These are phyloP conservation scores for Orychophragmus violaceus DNA, from an alignment of 345 rosid genomes.

Conservation along the genomic window DNA sequence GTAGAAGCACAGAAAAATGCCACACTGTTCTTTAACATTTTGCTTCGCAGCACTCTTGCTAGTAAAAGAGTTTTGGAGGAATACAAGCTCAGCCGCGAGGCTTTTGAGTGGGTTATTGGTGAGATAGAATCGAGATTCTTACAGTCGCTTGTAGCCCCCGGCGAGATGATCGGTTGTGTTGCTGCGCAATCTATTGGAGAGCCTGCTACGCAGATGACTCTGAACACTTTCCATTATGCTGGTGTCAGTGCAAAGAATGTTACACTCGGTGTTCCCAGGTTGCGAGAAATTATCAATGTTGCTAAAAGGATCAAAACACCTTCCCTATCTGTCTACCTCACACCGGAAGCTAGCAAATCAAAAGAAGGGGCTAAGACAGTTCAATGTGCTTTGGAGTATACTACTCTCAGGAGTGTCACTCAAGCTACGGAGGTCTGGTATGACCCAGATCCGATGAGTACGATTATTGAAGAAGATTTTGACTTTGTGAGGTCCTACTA, in stretches of 20 bases:
- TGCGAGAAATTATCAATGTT: slow-evolving; percentile 91
- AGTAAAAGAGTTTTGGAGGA: slow-evolving; percentile 97
- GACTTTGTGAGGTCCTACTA: slow-evolving; percentile 94
- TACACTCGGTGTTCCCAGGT: slow-evolving; percentile 94
- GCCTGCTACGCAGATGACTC: slow-evolving; percentile 99
- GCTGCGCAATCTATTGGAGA: slow-evolving; percentile 99
- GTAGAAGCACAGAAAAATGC: slow-evolving; percentile 99
- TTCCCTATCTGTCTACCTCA: slow-evolving; percentile 74
- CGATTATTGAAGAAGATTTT: slow-evolving; percentile 80
- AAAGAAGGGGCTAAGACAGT: slow-evolving; percentile 93
- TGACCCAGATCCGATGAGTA: slow-evolving; percentile 93
- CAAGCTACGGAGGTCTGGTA: slow-evolving; percentile 98
- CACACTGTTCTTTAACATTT: slow-evolving; percentile 84
- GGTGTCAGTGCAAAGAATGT: slow-evolving; percentile 99
- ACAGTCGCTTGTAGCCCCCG: slow-evolving; percentile 91
- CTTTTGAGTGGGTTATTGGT: slow-evolving; percentile 97
- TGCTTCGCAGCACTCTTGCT: slow-evolving; percentile 95
- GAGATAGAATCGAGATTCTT: slow-evolving; percentile 91
- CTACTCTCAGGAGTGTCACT: slow-evolving; percentile 93
- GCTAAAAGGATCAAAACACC: slow-evolving; percentile 97
- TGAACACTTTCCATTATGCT: slow-evolving; percentile 95
- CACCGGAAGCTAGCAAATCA: slow-evolving; percentile 66
- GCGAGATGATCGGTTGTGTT: slow-evolving; percentile 99
- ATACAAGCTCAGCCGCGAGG: slow-evolving; percentile 90
- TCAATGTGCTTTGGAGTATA: slow-evolving; percentile 96